A percentile compares a stretch with the other conserved stretches of the same genome.
phyloP scores from a whole-genome alignment of 768 basidiomycete species.

The Amanita rubescens region DNA sequence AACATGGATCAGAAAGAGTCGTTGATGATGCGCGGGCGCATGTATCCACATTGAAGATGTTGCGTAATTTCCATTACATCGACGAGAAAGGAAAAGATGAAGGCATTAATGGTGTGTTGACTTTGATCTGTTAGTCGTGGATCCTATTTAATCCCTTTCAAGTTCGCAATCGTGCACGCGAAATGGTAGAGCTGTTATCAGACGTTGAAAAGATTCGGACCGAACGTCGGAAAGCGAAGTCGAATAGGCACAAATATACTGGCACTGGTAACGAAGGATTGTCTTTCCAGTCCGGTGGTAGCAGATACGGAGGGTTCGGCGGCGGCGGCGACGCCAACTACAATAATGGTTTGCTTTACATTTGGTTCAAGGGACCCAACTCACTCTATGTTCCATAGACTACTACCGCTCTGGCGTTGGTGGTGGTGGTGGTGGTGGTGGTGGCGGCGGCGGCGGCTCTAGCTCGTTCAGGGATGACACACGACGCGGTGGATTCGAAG shows the following conservation, averaged over 20 bases:
- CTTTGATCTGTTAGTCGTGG: background rate
- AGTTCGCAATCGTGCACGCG: conserved; percentile 94
- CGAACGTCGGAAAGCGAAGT: conserved; percentile 90
- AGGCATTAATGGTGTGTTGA: conserved; percentile 77
- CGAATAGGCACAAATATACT: conserved; percentile 82
- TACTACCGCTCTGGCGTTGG: conserved; percentile 22
- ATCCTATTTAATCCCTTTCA: conserved; percentile 2
- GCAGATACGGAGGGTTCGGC: conserved; percentile 39
- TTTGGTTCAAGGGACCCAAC: conserved; percentile 1
- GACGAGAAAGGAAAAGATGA: conserved; percentile 99
- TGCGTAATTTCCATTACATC: conserved; percentile 95
- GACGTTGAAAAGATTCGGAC: conserved; percentile 87
- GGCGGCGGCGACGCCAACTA: conserved; percentile 31
- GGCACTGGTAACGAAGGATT: conserved; percentile 82
- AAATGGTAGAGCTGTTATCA: conserved; percentile 84
- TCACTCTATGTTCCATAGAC: conserved; percentile 11
- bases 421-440: conserved; percentile 28
- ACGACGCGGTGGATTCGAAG: conserved; percentile 62
- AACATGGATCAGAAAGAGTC: conserved; percentile 95
- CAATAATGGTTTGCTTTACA: conserved; percentile 20
- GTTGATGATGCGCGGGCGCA: conserved; percentile 97
- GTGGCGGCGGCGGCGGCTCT: conserved; percentile 26
- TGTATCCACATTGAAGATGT: conserved; percentile 93
- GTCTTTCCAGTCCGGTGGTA: conserved; percentile 36
- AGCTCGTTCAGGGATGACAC: conserved; percentile 53